phyloP scores from a whole-genome alignment of 495 filamentous ascomycete genomes.

The Cercophora samala region DNA sequence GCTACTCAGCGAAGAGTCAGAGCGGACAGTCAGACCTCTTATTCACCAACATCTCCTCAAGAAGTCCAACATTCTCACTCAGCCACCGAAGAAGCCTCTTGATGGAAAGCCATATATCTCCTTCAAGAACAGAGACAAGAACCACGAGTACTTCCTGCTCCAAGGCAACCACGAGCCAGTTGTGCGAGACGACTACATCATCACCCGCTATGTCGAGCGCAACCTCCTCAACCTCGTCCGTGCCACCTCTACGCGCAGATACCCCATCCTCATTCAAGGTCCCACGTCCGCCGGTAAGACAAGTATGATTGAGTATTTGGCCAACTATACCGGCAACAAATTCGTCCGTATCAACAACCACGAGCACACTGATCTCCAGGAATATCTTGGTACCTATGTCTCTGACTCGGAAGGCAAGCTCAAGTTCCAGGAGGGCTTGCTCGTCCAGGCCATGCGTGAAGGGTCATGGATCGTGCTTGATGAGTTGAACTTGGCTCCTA shows the following conservation, averaged over 20 bases:
- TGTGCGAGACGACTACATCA: constrained; percentile 85
- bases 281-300: constrained; percentile 97
- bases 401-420: constrained; percentile 81
- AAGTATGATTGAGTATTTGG: constrained; percentile 97
- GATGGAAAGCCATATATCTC: constrained; percentile 78
- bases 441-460: constrained; percentile 86
- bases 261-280: constrained; percentile 94
- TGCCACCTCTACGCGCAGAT: constrained; percentile 84
- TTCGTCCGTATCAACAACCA: constrained; percentile 99
- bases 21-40: constrained; percentile 68
- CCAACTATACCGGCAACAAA: constrained; percentile 90
- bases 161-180: constrained; percentile 63
- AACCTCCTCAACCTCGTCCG: constrained; percentile 92
- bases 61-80: constrained; percentile 65
- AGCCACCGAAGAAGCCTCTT: constrained; percentile 67
- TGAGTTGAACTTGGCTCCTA: constrained; percentile 93
- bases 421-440: constrained; percentile 86
- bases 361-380: constrained; percentile 96
- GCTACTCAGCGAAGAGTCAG: constrained; percentile 72
- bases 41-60: constrained; percentile 74
- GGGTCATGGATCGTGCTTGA: constrained; percentile 98
- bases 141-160: constrained; percentile 87
- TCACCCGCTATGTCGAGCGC: constrained; percentile 89
- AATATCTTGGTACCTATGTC: constrained; percentile 93
- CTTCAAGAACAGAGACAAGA: constrained; percentile 57